phyloP scores from a whole-genome alignment of 2,329 filamentous ascomycete species.

The Alternaria ethzedia region DNA sequence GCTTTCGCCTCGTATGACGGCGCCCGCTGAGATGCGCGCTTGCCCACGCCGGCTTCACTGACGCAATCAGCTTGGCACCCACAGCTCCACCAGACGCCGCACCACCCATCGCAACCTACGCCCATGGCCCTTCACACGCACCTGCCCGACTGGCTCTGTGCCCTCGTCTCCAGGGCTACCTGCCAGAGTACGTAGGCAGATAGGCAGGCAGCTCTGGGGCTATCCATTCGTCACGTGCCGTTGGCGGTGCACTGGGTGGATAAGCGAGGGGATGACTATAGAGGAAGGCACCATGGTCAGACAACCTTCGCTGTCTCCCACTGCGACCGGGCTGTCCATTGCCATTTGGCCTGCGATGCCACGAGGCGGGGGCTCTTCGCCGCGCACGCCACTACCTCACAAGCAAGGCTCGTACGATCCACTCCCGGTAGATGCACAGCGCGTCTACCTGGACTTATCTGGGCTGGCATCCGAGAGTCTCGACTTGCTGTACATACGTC shows the following conservation, averaged over 20 bases:
- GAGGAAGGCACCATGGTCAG: background rate
- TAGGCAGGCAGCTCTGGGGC: background rate
- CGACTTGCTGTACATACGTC: background rate
- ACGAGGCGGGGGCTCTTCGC: background rate
- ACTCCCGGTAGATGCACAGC: background rate
- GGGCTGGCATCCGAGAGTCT: background rate
- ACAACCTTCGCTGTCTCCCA: background rate
- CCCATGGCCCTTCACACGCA: background rate
- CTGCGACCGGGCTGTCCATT: background rate
- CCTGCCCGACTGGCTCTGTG: background rate
- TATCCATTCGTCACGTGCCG: background rate
- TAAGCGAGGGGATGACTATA: background rate
- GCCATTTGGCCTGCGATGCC: background rate
- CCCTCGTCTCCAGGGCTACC: background rate
- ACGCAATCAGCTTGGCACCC: slow-evolving; percentile 12
- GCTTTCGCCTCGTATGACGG: slow-evolving; percentile 9
- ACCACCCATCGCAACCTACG: background rate
- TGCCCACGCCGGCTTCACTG: slow-evolving; percentile 7
- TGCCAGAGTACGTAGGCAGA: background rate
- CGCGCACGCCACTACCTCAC: background rate
- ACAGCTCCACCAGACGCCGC: background rate
- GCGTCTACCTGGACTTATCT: background rate
- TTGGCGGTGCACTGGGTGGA: background rate
- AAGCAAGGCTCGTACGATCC: background rate
- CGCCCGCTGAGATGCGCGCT: background rate